Evolutionary conservation across 345 rosid genomes (phyloP), one percentile per base, ranked within the genome.

Genomic region (Syzygium grande): DNA sequence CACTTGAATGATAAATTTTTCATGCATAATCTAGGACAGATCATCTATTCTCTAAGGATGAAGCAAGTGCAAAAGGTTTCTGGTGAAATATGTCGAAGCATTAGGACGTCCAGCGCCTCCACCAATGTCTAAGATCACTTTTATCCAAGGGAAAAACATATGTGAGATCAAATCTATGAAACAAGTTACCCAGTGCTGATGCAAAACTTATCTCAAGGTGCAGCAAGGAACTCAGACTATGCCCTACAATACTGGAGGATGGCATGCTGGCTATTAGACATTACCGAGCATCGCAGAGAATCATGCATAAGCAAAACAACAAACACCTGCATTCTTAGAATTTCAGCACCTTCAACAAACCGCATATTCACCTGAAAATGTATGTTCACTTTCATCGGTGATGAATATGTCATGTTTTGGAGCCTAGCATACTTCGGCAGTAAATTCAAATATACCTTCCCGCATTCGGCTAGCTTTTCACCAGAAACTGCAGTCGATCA

Each of bases 321-420:
- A 6, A 41, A 63, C 25, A 86, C 55, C 38, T 61, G 53, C 56
- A 23, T 15, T 34, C 49, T 52, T 19, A 85, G 53, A 61, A 58
- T 15, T 65, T 30, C 46, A 63, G 17, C 29, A 49, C 34, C 21
- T 46, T 27, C 77, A 86, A 65, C 10, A 38, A 61, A 51, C 46
- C 49, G 38, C 43, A 49, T 34, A 23, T 63, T 94, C 89, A 94
- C 99, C 99, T 95, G 93, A 90, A 96, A 92, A 53, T 89, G 85
- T 85, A 95, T 93, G 79, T 91, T 88, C 11, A 95, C 93, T 90
- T 93, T 95, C 93, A 97, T 95, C 90, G 92, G 88, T 0, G 97
- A 84, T 4, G 98, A 94, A 89, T 96, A 97, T 2, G 99, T 95
- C 98, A 95, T 97, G 88, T 97, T 97, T 90, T 97, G 99, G 84